phyloP scores from a whole-genome alignment of 495 filamentous ascomycete genomes.

The Chlorociboria aeruginascens region DNA sequence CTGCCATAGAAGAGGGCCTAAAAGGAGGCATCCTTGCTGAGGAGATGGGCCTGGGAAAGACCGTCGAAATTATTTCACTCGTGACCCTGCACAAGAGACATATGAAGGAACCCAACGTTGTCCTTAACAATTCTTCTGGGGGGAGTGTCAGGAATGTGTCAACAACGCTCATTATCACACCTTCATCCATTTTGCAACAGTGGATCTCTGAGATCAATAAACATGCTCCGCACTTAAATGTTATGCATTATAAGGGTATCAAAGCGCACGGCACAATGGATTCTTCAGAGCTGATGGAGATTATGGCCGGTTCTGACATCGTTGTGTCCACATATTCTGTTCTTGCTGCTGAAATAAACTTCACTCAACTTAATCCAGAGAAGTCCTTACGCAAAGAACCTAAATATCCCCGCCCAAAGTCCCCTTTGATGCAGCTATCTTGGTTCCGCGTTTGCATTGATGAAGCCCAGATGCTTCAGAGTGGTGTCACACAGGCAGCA shows the following conservation, averaged over 20 bases:
- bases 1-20: constrained; percentile 27
- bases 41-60: constrained; percentile 96
- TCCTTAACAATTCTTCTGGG: constrained; percentile 21
- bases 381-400: constrained; percentile 55
- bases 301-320: constrained; percentile 52
- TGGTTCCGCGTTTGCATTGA: constrained; percentile 92
- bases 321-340: constrained; percentile 81
- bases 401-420: constrained; percentile 53
- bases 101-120: constrained; percentile 1
- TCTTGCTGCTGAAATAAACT: constrained; percentile 67
- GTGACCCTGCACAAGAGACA: constrained; percentile 48
- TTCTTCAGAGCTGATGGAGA: constrained; percentile 32
- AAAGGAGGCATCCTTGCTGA: constrained; percentile 71
- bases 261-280: constrained; percentile 20
- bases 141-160: constrained; percentile 31
- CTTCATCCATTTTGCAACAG: constrained; percentile 68
- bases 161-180: constrained; percentile 81
- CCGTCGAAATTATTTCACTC: constrained; percentile 74
- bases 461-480: constrained; percentile 93
- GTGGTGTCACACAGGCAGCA: constrained; percentile 72
- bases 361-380: constrained; percentile 48
- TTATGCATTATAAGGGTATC: constrained; percentile 29
- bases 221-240: constrained; percentile 32
- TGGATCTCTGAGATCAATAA: constrained; percentile 70
- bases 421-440: constrained; percentile 62